Base-by-base conservation (phyloP, 2,329 filamentous ascomycete genomes). In the Aureobasidium leucospermi region DNA sequence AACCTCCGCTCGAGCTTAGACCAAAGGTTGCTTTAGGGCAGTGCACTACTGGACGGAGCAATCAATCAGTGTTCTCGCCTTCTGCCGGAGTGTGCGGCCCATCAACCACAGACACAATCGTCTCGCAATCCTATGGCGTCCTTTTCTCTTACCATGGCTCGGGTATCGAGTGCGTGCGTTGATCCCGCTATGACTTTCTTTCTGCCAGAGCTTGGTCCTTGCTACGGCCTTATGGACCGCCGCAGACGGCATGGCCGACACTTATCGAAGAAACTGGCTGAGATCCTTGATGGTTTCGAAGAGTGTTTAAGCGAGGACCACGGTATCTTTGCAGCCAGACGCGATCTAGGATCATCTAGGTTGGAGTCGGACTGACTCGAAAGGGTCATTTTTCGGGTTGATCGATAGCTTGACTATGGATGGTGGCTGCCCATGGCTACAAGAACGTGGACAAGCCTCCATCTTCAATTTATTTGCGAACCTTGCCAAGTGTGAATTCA, bases 1-100 rank as follows among this genome's bases (percentile, higher is more conserved):
- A 55, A 55, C 38, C 38, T 42, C 51, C 51, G 51, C 11, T 15
- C 10, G 39, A 55, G 38, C 51, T 55, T 55, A 13, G 51, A 13
- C 51, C 38, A 43, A 55, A 55, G 51, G n/a, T 43, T 55, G 39
- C 39, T 43, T 10, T 16, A 11, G 48, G 34, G 48, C 38, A 36
- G 23, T 23, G 23, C 23, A 23, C 23, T 23, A 9, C 34, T 36
- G 13, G 13, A 9, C 34, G 34, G n/a, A 42, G n/a, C 34, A 53
- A 42, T 19, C 38, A 19, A 55, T 19, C 51, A 55, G 10, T 34
- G 39, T 42, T 43, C 51, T 55, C 38, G 51, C 41, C 28, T 19
- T 43, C 28, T 43, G 41, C 28, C 34, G 34, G 16, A 41, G 13
- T 1, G 38, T 13, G 49, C 38, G 28, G 39, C 39, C 10, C 51